Conservation (phyloP, 2,329 filamentous ascomycete genomes). For the Cladosporium sphaerospermum region DNA sequence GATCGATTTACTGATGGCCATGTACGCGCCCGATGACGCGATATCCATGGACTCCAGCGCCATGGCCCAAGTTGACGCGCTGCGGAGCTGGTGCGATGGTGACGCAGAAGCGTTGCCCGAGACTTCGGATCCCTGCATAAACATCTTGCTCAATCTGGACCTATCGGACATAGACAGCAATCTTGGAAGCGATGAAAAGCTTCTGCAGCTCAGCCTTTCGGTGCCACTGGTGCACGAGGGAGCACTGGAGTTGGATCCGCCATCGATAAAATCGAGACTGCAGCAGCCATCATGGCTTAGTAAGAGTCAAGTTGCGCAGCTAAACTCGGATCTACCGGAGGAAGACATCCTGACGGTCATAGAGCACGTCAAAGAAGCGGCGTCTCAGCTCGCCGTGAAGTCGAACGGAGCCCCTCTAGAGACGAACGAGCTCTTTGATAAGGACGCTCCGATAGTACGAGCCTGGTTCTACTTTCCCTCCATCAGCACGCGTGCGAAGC, state of each 20-base stretch:
- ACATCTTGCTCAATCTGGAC: conserved; percentile 6
- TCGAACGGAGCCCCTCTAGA: conserved; percentile 4
- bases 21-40: conserved; percentile 42
- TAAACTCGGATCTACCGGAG: conserved; percentile 37
- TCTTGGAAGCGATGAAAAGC: not conserved
- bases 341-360: conserved; percentile 43
- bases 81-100: conserved; percentile 16
- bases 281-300: conserved; percentile 50
- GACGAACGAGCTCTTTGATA: not conserved
- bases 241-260: conserved; percentile 31
- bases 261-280: conserved; percentile 37
- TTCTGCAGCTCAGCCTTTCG: conserved; percentile 32
- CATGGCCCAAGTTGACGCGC: conserved; percentile 5
- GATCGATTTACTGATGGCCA: conserved; percentile 48
- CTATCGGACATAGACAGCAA: not conserved
- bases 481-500: conserved; percentile 53
- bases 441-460: conserved; percentile 36
- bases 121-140: not conserved
- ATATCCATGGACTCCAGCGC: conserved; percentile 22
- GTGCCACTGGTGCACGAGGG: conserved; percentile 28
- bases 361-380: conserved; percentile 39
- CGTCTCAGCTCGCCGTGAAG: conserved; percentile 20
- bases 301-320: conserved; percentile 38
- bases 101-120: not conserved
- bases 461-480: conserved; percentile 62